Conservation (phyloP, 306 rosid genomes). For the Echinosophora koreensis region DNA sequence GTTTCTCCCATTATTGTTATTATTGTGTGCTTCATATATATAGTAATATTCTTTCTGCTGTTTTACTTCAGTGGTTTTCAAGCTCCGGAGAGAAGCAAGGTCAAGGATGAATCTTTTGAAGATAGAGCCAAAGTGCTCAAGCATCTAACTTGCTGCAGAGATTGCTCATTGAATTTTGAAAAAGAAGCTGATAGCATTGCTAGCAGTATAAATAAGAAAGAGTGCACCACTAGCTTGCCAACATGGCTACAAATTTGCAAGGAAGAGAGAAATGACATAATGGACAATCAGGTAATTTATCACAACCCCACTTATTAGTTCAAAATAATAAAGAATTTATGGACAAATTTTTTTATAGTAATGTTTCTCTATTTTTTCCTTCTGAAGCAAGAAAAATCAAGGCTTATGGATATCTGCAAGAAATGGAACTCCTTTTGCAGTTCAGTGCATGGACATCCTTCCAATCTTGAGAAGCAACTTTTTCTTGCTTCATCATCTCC, state of each 20-base stretch:
- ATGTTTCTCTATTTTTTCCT: not conserved
- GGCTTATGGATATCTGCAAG: constrained; percentile 52
- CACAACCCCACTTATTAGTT: not conserved
- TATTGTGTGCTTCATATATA: not conserved
- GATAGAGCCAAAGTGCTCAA: constrained; percentile 35
- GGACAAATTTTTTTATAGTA: not conserved
- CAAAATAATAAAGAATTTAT: not conserved
- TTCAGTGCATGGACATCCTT: constrained; percentile 53
- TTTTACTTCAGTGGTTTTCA: constrained; percentile 48
- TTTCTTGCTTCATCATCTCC: constrained; percentile 43
- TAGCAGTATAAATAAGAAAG: constrained; percentile 20
- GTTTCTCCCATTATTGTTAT: not conserved
- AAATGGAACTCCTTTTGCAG: constrained; percentile 68
- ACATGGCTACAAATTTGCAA: constrained; percentile 66
- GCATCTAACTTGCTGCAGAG: constrained; percentile 52
- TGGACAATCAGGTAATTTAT: constrained; percentile 49
- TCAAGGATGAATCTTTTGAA: constrained; percentile 44
- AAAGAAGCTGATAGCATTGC: constrained; percentile 51
- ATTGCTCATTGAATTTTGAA: constrained; percentile 50
- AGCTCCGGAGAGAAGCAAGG: constrained; percentile 51
- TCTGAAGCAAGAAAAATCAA: constrained; percentile 52
- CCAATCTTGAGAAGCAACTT: constrained; percentile 45
- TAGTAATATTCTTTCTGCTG: not conserved
- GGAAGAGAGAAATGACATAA: constrained; percentile 49
- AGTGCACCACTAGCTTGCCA: constrained; percentile 54